These are phyloP conservation scores for Aspergillus sparsus DNA, from an alignment of 495 filamentous ascomycete species.

Conservation along the genomic window DNA sequence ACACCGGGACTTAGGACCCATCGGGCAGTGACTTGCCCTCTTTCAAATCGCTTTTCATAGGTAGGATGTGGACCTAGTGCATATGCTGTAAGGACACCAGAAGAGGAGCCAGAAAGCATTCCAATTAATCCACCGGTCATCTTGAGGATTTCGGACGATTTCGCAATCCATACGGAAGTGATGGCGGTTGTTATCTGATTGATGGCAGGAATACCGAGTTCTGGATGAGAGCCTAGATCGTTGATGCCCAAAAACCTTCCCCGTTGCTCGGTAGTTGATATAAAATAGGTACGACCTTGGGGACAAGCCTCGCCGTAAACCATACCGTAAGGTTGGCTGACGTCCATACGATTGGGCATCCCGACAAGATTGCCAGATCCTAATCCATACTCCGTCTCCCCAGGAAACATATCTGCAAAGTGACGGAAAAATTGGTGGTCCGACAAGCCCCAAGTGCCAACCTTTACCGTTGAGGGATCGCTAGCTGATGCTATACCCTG, in stretches of 20 bases:
- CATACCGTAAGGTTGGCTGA: constrained; percentile 82
- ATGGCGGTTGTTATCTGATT: constrained; percentile 61
- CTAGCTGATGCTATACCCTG: constrained; percentile 71
- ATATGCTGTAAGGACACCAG: constrained; percentile 83
- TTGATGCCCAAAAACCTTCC: constrained; percentile 70
- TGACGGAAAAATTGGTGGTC: constrained; percentile 73
- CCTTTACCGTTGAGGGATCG: constrained; percentile 72
- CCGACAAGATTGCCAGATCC: constrained; percentile 74
- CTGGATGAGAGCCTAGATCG: constrained; percentile 46
- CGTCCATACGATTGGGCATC: constrained; percentile 81
- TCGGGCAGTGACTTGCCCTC: constrained; percentile 76
- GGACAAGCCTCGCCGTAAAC: constrained; percentile 83
- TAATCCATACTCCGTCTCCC: constrained; percentile 73
- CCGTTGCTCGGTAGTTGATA: constrained; percentile 70
- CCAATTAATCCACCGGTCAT: constrained; percentile 77
- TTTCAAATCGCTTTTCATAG: constrained; percentile 63
- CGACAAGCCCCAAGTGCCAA: constrained; percentile 81
- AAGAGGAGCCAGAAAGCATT: constrained; percentile 80
- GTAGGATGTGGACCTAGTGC: constrained; percentile 69
- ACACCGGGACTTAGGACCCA: constrained; percentile 93
- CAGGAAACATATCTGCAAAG: constrained; percentile 72
- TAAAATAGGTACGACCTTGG: constrained; percentile 74
- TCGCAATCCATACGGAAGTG: constrained; percentile 89
- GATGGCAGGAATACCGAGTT: constrained; percentile 72
- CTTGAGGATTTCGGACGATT: constrained; percentile 67